A percentile compares a stretch with the other conserved stretches of the same genome.
These are phyloP conservation scores for Hymenoscyphus scutula DNA, from an alignment of 2,329 filamentous ascomycete genomes.

Conservation along the genomic window DNA sequence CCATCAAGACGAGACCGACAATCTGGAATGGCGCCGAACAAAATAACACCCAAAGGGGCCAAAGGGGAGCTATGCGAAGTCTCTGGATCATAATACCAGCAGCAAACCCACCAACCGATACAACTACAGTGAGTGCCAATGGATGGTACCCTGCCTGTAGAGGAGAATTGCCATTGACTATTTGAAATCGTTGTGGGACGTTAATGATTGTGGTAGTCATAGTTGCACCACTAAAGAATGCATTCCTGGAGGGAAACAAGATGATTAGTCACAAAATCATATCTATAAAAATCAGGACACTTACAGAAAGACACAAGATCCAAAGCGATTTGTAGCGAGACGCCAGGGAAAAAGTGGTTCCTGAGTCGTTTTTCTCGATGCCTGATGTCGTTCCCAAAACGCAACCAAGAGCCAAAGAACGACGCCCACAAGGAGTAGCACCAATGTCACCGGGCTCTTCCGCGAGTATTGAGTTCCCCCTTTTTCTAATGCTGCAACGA, in stretches of 20 bases:
- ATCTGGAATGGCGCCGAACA: background rate
- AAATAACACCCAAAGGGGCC: background rate
- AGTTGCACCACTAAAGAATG: background rate
- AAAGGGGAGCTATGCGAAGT: background rate
- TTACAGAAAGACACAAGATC: slow-evolving; percentile 1
- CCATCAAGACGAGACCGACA: background rate
- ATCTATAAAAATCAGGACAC: background rate
- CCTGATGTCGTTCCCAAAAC: background rate
- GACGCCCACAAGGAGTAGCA: slow-evolving; percentile 15
- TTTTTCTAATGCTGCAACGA: slow-evolving; percentile 47
- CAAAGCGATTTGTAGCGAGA: slow-evolving; percentile 1
- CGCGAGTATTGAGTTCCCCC: slow-evolving; percentile 44
- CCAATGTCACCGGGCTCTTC: slow-evolving; percentile 37
- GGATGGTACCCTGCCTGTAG: background rate
- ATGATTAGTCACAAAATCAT: background rate
- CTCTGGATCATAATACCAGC: background rate
- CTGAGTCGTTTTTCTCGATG: slow-evolving; percentile 19
- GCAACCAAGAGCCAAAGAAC: background rate
- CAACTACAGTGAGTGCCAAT: background rate
- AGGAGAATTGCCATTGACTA: slow-evolving; percentile 3
- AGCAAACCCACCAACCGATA: background rate
- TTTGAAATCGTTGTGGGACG: slow-evolving; percentile 7
- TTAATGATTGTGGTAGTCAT: background rate
- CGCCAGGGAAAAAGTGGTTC: background rate
- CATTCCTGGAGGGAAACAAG: background rate